Conservation (phyloP, 2,329 filamentous ascomycete species). For the Xylaria sp. region DNA sequence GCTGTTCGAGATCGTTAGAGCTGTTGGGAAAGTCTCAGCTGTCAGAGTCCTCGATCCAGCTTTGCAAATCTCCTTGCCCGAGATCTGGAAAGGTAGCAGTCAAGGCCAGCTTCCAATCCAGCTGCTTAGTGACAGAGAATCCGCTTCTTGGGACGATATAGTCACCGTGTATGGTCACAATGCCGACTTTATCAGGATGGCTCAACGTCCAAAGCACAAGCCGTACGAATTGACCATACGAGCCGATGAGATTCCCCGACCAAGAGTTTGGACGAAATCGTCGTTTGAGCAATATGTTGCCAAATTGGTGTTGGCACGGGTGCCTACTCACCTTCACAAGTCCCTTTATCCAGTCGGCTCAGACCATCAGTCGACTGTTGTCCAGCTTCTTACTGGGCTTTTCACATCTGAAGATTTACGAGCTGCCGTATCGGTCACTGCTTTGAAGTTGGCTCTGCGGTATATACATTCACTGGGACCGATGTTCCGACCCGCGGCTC, state of each 20-base stretch:
- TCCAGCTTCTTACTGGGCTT: conserved; percentile 41
- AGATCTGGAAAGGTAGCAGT: conserved; percentile 33
- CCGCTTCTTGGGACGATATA: conserved; percentile 34
- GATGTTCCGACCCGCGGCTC: conserved; percentile 41
- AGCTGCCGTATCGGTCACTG: conserved; percentile 40
- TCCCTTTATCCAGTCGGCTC: conserved; percentile 41
- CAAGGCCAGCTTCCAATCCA: conserved; percentile 27
- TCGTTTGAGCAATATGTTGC: conserved; percentile 47
- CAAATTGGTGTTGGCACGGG: conserved; percentile 41
- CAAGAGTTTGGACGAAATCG: conserved; percentile 43
- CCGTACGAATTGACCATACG: conserved; percentile 38
- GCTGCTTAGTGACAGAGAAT: conserved; percentile 34
- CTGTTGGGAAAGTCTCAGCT: conserved; percentile 42
- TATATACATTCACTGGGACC: conserved; percentile 41
- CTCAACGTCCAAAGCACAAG: conserved; percentile 10
- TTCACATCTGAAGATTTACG: conserved; percentile 43
- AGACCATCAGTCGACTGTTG: conserved; percentile 46
- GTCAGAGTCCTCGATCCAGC: conserved; percentile 41
- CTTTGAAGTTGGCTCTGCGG: conserved; percentile 46
- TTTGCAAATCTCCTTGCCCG: conserved; percentile 34
- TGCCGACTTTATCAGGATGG: conserved; percentile 12
- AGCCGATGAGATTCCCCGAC: conserved; percentile 44
- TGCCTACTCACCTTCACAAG: conserved; percentile 41
- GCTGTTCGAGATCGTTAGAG: conserved; percentile 43
- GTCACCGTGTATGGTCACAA: conserved; percentile 39